Evolutionary conservation across 2,329 filamentous ascomycete species (phyloP).

Genomic region (Colletotrichum shisoi): DNA sequence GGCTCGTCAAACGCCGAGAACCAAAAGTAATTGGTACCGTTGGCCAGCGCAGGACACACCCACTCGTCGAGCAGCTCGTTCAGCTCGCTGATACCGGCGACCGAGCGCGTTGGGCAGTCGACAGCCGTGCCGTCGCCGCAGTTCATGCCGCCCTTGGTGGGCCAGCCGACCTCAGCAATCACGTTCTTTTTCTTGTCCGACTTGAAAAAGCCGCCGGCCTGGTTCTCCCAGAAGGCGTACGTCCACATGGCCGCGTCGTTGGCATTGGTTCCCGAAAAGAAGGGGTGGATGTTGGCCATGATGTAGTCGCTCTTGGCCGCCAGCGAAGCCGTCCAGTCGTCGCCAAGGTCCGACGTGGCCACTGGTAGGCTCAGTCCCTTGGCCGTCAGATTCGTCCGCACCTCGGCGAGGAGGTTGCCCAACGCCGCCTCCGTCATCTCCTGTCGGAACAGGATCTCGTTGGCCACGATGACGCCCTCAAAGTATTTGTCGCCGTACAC

Average conservation of each 20-base stretch:
- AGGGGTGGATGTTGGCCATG: conserved; percentile 97
- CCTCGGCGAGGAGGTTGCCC: conserved; percentile 68
- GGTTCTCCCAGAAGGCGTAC: conserved; percentile 76
- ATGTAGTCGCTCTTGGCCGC: conserved; percentile 79
- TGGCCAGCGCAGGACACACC: conserved; percentile 80
- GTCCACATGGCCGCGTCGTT: conserved; percentile 80
- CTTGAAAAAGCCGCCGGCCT: conserved; percentile 73
- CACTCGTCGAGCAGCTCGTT: conserved; percentile 87
- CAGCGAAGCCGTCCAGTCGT: conserved; percentile 80
- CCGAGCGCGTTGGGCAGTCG: conserved; percentile 70
- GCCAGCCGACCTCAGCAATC: conserved; percentile 94
- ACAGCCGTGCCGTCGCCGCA: conserved; percentile 40
- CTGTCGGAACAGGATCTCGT: conserved; percentile 80
- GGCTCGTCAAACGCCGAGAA: conserved; percentile 97
- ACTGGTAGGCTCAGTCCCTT: conserved; percentile 74
- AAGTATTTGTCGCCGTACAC: conserved; percentile 73
- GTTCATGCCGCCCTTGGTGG: conserved; percentile 76
- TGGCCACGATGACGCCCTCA: conserved; percentile 81
- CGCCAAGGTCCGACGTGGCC: conserved; percentile 86
- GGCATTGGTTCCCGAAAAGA: conserved; percentile 82
- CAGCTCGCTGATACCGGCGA: conserved; percentile 80
- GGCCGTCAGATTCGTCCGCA: conserved; percentile 75
- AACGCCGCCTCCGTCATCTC: conserved; percentile 73
- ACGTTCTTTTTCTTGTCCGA: conserved; percentile 71
- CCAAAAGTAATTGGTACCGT: conserved; percentile 95